Evolutionary conservation across 441 rosid species (phyloP).

Genomic region (Gossypium trilobum): DNA sequence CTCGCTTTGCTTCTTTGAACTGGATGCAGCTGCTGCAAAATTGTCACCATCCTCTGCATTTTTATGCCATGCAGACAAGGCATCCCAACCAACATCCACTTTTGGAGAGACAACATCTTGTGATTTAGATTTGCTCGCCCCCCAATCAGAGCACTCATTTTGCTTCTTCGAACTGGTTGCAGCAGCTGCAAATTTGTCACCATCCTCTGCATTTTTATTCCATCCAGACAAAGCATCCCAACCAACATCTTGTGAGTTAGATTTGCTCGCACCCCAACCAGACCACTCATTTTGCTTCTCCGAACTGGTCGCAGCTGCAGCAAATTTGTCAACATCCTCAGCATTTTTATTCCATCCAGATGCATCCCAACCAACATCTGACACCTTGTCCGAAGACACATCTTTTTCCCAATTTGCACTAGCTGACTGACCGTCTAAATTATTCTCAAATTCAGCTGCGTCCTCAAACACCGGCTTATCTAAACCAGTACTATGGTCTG

Average conservation of each 20-base stretch:
- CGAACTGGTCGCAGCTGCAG: background rate
- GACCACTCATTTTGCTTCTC: constrained; percentile 6
- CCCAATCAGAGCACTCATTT: constrained; percentile 8
- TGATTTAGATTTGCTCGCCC: background rate
- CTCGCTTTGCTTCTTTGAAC: constrained; percentile 1
- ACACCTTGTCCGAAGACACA: constrained; percentile 7
- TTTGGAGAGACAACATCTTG: background rate
- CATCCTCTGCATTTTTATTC: constrained; percentile 18
- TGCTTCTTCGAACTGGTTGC: background rate
- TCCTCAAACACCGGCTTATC: constrained; percentile 68
- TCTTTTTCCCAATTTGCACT: constrained; percentile 35
- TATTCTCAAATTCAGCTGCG: constrained; percentile 29
- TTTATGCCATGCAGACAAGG: constrained; percentile 12
- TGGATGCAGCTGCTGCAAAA: background rate
- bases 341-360: constrained; percentile 17
- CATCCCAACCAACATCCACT: constrained; percentile 24
- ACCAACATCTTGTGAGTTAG: background rate
- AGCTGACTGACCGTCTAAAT: constrained; percentile 17
- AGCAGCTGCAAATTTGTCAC: constrained; percentile 8
- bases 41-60: constrained; percentile 15
- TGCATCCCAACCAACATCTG: constrained; percentile 24
- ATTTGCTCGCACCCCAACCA: constrained; percentile 6
- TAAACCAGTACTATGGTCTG: constrained; percentile 41
- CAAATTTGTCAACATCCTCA: constrained; percentile 7
- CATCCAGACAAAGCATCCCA: constrained; percentile 24